Conservation (phyloP, 2,329 filamentous ascomycete species). For the Geoglossum cookeanum region DNA sequence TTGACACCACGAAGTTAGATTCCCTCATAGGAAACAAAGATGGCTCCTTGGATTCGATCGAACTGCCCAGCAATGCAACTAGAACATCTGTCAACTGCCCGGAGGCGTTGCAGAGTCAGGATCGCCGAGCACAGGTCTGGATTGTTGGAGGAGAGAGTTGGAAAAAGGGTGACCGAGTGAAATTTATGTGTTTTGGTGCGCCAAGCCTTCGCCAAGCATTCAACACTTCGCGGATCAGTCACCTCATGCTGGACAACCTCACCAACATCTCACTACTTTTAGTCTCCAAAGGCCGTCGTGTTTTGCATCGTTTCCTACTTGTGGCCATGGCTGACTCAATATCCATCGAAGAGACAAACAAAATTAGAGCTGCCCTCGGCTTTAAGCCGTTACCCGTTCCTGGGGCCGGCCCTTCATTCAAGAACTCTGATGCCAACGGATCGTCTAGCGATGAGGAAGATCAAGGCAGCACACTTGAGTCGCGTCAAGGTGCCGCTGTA, state of each 20-base stretch:
- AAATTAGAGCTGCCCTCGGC: slow-evolving; percentile 72
- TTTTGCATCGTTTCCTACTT: background rate
- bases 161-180: slow-evolving; percentile 20
- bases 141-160: slow-evolving; percentile 16
- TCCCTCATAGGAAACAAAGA: slow-evolving; percentile 24
- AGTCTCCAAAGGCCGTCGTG: background rate
- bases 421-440: slow-evolving; percentile 25
- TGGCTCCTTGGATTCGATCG: slow-evolving; percentile 68
- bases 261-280: background rate
- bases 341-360: slow-evolving; percentile 84
- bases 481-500: slow-evolving; percentile 50
- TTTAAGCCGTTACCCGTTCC: slow-evolving; percentile 79
- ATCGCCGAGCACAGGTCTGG: slow-evolving; percentile 76
- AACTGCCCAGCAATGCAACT: slow-evolving; percentile 75
- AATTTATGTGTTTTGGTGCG: background rate
- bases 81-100: slow-evolving; percentile 22
- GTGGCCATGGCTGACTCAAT: slow-evolving; percentile 32
- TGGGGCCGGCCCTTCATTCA: slow-evolving; percentile 42
- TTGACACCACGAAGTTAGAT: slow-evolving; percentile 47
- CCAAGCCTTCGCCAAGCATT: background rate
- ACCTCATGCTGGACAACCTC: background rate
- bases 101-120: slow-evolving; percentile 37
- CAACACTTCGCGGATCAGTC: background rate
- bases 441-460: slow-evolving; percentile 38
- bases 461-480: slow-evolving; percentile 64